Base-by-base conservation (phyloP, 2,329 filamentous ascomycete species). In the Pseudogymnoascus sp. region DNA sequence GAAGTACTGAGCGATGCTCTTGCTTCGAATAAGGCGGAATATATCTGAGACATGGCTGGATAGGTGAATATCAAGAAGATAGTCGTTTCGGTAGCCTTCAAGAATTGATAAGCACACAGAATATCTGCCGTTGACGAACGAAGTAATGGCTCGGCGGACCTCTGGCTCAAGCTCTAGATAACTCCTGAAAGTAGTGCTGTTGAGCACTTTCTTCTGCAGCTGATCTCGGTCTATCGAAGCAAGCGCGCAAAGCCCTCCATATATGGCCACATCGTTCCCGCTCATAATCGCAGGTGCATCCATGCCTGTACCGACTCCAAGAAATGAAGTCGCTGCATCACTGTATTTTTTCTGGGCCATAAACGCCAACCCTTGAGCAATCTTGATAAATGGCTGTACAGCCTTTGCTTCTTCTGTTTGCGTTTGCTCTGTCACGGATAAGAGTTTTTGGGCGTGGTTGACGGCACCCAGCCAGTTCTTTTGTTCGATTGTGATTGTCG, bases 121-220 rank as follows among this genome's bases (percentile, higher is more conserved):
- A 75, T 97, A 99, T 69, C 95, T 90, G 64, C 91, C 91, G 68
- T 89, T 91, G 69, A 93, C 91, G 77, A 97, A 99, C 72, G 91
- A 87, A 6, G 84, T 85, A 68, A 99, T 89, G 11, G 94, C 93
- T 63, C 92, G 92, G 66, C 94, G 90, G 65, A 99, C 89, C 70
- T 97, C 93, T 3, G 93, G 92, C 75, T 97, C 94, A 0, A 95
- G 82, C 73, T 97, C 94, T 12, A 99, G 83, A 72, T 94, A 96
- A 52, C 84, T 85, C 60, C 94, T 88, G 78, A 99, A 99, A 9
- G 82, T 79, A 35, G 79, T 78, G 71, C 91, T 96, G 38, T 94
- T 90, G 0, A 99, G 83, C 2, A 97, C 91, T 5, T 80, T 80
- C 5, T 76, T 78, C 73, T 94, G 89, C 22, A 99, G 80, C 65